Evolutionary conservation across 257 asterid genomes (phyloP).

Genomic region (Nicotiana benthamiana): DNA sequence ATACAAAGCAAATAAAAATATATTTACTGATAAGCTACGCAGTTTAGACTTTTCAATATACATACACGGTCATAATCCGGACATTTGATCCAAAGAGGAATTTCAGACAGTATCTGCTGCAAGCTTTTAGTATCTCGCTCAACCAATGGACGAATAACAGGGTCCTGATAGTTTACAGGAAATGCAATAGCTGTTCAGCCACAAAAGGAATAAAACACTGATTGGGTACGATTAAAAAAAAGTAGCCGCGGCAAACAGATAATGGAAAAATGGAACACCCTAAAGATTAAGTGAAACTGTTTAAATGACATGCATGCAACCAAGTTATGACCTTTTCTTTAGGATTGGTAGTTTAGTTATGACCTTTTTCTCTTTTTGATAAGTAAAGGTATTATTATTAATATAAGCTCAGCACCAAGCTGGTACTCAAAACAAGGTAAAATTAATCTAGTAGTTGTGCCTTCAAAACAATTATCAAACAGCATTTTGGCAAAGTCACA

Average conservation of each 20-base stretch:
- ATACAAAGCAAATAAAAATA: constrained; percentile 4
- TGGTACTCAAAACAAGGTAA: too few species aligned
- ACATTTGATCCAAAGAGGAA: constrained; percentile 88
- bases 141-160: constrained; percentile 68
- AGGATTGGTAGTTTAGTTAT: not conserved
- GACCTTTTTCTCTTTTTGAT: not conserved
- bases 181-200: not conserved
- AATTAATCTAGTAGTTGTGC: too few species aligned
- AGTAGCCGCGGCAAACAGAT: not conserved
- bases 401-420: too few species aligned
- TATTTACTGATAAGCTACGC: not conserved
- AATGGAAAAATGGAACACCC: not conserved
- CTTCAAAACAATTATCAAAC: too few species aligned
- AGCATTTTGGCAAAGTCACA: too few species aligned
- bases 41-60: not conserved
- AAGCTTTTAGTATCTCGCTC: constrained; percentile 59
- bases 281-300: not conserved
- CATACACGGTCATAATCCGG: constrained; percentile 98
- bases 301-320: not conserved
- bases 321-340: not conserved
- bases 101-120: constrained; percentile 73
- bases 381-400: too few species aligned
- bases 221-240: not conserved
- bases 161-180: constrained; percentile 54
- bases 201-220: not conserved